Conservation (phyloP, 176 grass and related monocot genomes). For the Avena eriantha region DNA sequence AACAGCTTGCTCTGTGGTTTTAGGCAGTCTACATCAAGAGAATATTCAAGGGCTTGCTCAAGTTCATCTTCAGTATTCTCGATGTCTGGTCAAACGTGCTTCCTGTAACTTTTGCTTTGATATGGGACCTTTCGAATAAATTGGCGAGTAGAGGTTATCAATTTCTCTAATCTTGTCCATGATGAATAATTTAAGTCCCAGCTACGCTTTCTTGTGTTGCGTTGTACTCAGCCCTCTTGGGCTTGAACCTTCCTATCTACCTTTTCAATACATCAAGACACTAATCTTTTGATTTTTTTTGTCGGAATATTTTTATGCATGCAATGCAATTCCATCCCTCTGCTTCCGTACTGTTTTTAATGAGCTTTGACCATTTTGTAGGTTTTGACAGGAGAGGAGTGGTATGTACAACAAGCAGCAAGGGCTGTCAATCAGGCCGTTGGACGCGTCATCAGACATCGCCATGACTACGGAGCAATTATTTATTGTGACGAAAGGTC, state of each 20-base stretch:
- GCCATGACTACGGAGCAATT: conserved; percentile 94
- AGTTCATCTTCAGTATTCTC: conserved; percentile 13
- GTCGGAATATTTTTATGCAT: conserved; percentile 17
- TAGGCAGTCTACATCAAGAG: conserved; percentile 1
- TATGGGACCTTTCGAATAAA: conserved; percentile 1
- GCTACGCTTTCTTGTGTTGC: background rate
- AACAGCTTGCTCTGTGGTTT: background rate
- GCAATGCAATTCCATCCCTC: conserved; percentile 15
- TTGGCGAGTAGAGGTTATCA: background rate
- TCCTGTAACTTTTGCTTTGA: background rate
- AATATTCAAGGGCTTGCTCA: background rate
- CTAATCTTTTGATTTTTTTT: background rate
- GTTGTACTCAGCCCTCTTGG: background rate
- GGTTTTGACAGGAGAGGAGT: conserved; percentile 80
- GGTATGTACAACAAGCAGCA: conserved; percentile 97
- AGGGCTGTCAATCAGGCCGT: conserved; percentile 98
- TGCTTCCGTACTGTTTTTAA: conserved; percentile 23
- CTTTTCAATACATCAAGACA: background rate
- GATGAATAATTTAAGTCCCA: background rate
- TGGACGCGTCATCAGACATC: conserved; percentile 93
- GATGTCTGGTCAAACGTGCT: background rate
- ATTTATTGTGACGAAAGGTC: conserved; percentile 98
- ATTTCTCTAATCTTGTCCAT: background rate
- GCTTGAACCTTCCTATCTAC: background rate
- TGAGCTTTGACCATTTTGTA: conserved; percentile 51